Conservation (phyloP, 768 basidiomycete species). For the Dioszegia aurantiaca region DNA sequence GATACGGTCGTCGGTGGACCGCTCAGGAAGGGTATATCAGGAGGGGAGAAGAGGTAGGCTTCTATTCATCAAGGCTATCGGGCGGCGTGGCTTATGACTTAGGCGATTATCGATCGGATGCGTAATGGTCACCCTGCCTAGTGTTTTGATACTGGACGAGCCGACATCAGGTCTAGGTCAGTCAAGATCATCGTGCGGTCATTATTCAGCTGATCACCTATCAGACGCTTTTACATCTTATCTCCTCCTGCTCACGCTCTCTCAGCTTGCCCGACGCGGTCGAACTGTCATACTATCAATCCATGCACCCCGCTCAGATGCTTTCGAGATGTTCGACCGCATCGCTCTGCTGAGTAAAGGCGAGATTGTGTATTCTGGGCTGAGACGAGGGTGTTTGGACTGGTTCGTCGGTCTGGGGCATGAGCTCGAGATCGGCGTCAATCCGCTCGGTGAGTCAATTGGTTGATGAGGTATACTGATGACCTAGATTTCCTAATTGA, state of each 20-base stretch:
- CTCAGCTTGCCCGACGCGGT: conserved; percentile 42
- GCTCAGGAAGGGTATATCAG: conserved; percentile 55
- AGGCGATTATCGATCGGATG: conserved; percentile 58
- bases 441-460: conserved; percentile 54
- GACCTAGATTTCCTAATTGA: conserved; percentile 55
- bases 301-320: conserved; percentile 66
- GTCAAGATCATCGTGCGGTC: neutral
- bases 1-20: conserved; percentile 57
- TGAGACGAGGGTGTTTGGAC: conserved; percentile 47
- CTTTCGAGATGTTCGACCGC: conserved; percentile 62
- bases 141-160: conserved; percentile 62
- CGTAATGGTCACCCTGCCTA: conserved; percentile 62
- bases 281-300: conserved; percentile 64
- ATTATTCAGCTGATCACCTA: neutral
- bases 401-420: conserved; percentile 54
- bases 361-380: conserved; percentile 55
- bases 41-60: conserved; percentile 54
- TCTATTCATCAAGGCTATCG: neutral
- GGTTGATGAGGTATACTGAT: no score
- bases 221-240: conserved; percentile 50
- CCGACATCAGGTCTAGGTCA: conserved; percentile 39
- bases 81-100: neutral
- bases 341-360: conserved; percentile 63
- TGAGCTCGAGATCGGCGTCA: conserved; percentile 50
- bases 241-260: conserved; percentile 46